These are phyloP conservation scores for Scytalidium sp. DNA, from an alignment of 2,329 filamentous ascomycete species.

Conservation along the genomic window DNA sequence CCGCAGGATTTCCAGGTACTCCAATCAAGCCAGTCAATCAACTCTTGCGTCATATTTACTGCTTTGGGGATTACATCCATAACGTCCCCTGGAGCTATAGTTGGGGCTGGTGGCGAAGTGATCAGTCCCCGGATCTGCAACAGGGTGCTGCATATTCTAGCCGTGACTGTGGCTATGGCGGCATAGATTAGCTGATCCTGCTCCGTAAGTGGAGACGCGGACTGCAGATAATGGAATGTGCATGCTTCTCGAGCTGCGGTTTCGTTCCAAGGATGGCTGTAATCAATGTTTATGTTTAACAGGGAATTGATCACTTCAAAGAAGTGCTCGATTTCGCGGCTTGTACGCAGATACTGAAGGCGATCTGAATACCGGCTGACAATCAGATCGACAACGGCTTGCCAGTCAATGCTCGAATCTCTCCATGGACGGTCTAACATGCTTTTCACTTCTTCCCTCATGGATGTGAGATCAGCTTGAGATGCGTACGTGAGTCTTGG, in stretches of 20 bases:
- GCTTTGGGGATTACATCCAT: neutral
- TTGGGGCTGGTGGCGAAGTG: neutral
- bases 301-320: slow-evolving; percentile 37
- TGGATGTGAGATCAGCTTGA: slow-evolving; percentile 29
- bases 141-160: slow-evolving; percentile 35
- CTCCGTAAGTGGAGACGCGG: slow-evolving; percentile 31
- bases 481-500: slow-evolving; percentile 23
- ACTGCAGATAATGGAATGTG: slow-evolving; percentile 39
- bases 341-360: slow-evolving; percentile 13
- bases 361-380: slow-evolving; percentile 4
- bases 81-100: neutral
- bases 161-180: slow-evolving; percentile 37
- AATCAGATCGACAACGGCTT: slow-evolving; percentile 8
- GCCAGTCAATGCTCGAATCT: slow-evolving; percentile 12
- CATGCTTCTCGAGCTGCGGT: slow-evolving; percentile 43
- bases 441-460: slow-evolving; percentile 40
- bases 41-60: slow-evolving; percentile 12
- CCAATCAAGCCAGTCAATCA: slow-evolving; percentile 55
- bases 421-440: slow-evolving; percentile 34
- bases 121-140: slow-evolving; percentile 17
- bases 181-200: slow-evolving; percentile 44
- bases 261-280: slow-evolving; percentile 30
- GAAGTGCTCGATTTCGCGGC: slow-evolving; percentile 15
- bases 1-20: slow-evolving; percentile 56
- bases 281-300: slow-evolving; percentile 42